Conservation (phyloP, 441 rosid species). For the Brassica hybrid region DNA sequence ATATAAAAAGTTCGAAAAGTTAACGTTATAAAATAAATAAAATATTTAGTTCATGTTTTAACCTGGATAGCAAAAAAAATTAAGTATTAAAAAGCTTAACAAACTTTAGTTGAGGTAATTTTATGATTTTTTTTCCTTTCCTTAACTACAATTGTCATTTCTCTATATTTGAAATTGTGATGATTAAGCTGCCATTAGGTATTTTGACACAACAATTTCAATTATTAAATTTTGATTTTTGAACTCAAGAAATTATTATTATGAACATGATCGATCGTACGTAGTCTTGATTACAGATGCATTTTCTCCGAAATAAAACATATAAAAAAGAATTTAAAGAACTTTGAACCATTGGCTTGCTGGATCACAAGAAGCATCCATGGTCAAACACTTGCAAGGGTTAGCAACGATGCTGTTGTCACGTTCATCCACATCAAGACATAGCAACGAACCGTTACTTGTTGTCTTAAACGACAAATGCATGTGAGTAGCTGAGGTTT, state of each 20-base stretch:
- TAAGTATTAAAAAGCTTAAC: too few species aligned
- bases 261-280: background rate
- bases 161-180: background rate
- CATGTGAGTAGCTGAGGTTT: conserved; percentile 75
- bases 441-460: conserved; percentile 48
- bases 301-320: conserved; percentile 5
- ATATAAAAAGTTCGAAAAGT: too few species aligned
- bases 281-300: background rate
- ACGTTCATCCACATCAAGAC: conserved; percentile 63
- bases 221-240: too few species aligned
- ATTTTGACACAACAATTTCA: too few species aligned
- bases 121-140: background rate
- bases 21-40: too few species aligned
- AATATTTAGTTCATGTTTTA: too few species aligned
- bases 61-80: too few species aligned
- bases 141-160: background rate
- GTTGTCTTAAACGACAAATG: conserved; percentile 56
- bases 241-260: background rate
- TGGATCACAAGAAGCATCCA: conserved; percentile 65
- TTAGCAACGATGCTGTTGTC: conserved; percentile 51
- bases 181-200: background rate
- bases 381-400: conserved; percentile 65
- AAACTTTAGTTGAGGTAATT: too few species aligned
- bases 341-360: conserved; percentile 78
- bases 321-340: background rate